These are phyloP conservation scores for Zea mays DNA, from an alignment of 176 grass and related monocot genomes.

Conservation along the genomic window DNA sequence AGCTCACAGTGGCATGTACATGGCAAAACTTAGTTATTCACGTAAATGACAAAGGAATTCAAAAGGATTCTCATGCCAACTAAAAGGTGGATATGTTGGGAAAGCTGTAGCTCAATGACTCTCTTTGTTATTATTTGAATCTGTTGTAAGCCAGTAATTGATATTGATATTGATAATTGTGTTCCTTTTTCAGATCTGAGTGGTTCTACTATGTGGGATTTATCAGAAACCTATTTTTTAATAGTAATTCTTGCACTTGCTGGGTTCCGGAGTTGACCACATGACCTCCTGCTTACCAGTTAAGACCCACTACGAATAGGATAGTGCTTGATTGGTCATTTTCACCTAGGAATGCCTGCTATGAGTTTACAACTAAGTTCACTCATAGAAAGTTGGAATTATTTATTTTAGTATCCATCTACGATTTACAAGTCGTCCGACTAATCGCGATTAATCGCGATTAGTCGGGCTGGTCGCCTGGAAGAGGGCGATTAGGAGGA, in stretches of 20 bases:
- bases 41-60: conserved; percentile 17
- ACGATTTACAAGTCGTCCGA: too few relatives aligned
- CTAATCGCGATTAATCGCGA: too few relatives aligned
- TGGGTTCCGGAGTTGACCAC: background rate
- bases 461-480: too few relatives aligned
- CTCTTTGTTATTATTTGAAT: background rate
- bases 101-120: background rate
- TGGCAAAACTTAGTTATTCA: conserved; percentile 24
- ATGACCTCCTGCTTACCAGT: background rate
- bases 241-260: background rate
- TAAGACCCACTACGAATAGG: background rate
- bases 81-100: background rate
- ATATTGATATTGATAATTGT: background rate
- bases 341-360: background rate
- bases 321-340: background rate
- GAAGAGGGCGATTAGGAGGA: too few relatives aligned
- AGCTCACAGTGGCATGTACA: background rate
- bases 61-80: conserved; percentile 13
- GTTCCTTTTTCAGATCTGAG: background rate
- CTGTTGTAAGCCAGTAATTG: background rate
- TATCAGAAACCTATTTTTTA: background rate
- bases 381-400: background rate
- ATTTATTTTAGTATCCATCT: background rate
- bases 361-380: background rate
- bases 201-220: background rate